These are phyloP conservation scores for Gnomoniopsis smithogilvyi DNA, from an alignment of 2,329 filamentous ascomycete species.

Conservation along the genomic window DNA sequence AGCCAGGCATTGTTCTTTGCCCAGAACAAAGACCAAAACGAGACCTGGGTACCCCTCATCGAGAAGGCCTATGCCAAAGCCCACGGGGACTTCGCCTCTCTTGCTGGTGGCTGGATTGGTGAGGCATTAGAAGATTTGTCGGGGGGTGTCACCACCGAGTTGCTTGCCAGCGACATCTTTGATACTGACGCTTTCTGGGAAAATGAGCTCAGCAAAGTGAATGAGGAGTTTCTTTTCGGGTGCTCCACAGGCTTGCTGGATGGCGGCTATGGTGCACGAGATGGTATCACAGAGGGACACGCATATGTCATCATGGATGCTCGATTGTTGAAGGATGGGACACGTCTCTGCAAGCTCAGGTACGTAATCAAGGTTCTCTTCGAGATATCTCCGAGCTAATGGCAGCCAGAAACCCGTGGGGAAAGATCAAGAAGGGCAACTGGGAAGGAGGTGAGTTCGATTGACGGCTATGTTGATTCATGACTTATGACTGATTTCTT, in stretches of 20 bases:
- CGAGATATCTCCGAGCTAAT: not conserved
- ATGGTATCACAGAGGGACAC: slow-evolving; percentile 57
- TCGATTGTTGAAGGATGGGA: slow-evolving; percentile 51
- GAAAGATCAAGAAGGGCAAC: slow-evolving; percentile 69
- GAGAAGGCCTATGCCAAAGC: slow-evolving; percentile 82
- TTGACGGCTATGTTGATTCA: not conserved
- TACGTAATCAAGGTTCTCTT: slow-evolving; percentile 3
- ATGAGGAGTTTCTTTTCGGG: slow-evolving; percentile 72
- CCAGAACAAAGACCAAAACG: slow-evolving; percentile 69
- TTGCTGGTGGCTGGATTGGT: slow-evolving; percentile 67
- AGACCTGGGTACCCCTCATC: slow-evolving; percentile 76
- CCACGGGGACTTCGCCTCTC: slow-evolving; percentile 73
- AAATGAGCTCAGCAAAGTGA: slow-evolving; percentile 73
- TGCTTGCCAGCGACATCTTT: slow-evolving; percentile 65
- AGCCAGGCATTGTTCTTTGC: slow-evolving; percentile 75
- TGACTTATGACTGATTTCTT: not conserved
- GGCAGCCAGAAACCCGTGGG: slow-evolving; percentile 68
- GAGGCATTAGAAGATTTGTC: slow-evolving; percentile 60
- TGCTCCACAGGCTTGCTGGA: slow-evolving; percentile 51
- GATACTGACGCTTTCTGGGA: slow-evolving; percentile 78
- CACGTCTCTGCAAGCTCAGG: slow-evolving; percentile 61
- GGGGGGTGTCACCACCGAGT: slow-evolving; percentile 64
- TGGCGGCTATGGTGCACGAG: slow-evolving; percentile 43
- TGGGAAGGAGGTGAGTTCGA: slow-evolving; percentile 58
- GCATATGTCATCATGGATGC: slow-evolving; percentile 60